Percentiles rank a stretch among this genome's conserved stretches.
These are phyloP conservation scores for Ogataea nitratoaversa DNA, from an alignment of 805 yeast species.

Conservation along the genomic window DNA sequence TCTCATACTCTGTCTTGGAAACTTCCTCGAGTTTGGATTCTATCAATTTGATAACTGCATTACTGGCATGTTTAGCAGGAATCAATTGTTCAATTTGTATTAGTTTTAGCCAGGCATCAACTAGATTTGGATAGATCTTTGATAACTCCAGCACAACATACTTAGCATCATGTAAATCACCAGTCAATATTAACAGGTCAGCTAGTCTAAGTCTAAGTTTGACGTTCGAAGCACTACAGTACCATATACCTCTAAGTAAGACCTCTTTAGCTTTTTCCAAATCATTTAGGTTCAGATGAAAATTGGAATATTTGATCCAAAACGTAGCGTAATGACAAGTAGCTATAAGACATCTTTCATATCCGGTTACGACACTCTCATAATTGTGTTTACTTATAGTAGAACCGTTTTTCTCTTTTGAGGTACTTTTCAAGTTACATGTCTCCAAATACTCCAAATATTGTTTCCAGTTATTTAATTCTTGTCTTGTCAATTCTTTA, in stretches of 20 bases:
- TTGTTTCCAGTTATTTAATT: constrained; percentile 53
- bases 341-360: constrained; percentile 45
- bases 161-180: constrained; percentile 36
- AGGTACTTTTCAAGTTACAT: constrained; percentile 17
- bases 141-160: constrained; percentile 24
- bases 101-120: constrained; percentile 39
- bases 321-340: constrained; percentile 42
- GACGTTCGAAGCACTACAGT: constrained; percentile 26
- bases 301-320: constrained; percentile 50
- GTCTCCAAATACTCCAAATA: constrained; percentile 54
- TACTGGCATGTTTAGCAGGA: constrained; percentile 13
- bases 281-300: constrained; percentile 29
- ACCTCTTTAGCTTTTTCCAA: constrained; percentile 36
- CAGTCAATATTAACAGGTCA: constrained; percentile 39
- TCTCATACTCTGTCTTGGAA: constrained; percentile 22
- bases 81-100: constrained; percentile 38
- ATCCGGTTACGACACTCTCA: constrained; percentile 31
- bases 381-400: constrained; percentile 17
- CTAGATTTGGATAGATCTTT: constrained; percentile 29
- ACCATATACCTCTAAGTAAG: constrained; percentile 33
- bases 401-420: constrained; percentile 13
- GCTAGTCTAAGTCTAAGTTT: constrained; percentile 36
- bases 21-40: constrained; percentile 24
- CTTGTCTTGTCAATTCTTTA: constrained; percentile 33
- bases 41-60: constrained; percentile 27